These are phyloP conservation scores for Peltaster fructicola DNA, from an alignment of 2,329 filamentous ascomycete species.

Conservation along the genomic window DNA sequence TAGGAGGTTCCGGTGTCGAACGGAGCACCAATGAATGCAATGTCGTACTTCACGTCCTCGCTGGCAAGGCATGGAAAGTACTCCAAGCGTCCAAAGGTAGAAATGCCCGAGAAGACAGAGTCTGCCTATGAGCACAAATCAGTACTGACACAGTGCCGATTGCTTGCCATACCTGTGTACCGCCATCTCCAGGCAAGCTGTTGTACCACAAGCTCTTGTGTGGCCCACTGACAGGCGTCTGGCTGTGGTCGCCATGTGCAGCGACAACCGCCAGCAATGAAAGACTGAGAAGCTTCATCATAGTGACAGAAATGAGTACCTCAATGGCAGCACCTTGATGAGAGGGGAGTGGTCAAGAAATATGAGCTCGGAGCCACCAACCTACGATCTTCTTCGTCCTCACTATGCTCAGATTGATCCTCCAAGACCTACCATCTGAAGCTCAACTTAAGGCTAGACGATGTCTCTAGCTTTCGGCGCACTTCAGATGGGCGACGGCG, in stretches of 20 bases:
- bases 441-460: too few relatives aligned
- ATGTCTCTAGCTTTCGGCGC: too few relatives aligned
- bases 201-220: constrained; percentile 70
- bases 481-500: too few relatives aligned
- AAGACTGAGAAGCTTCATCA: too few relatives aligned
- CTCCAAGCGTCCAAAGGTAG: constrained; percentile 63
- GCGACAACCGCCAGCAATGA: constrained; percentile 31
- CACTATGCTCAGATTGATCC: too few relatives aligned
- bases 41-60: constrained; percentile 56
- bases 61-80: constrained; percentile 63
- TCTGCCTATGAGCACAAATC: constrained; percentile 42
- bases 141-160: constrained; percentile 1
- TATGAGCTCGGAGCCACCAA: too few relatives aligned
- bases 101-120: constrained; percentile 76
- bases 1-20: constrained; percentile 81
- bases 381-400: too few relatives aligned
- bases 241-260: constrained; percentile 43
- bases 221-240: constrained; percentile 48
- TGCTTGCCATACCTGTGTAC: constrained; percentile 46
- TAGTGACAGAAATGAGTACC: not conserved
- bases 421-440: too few relatives aligned
- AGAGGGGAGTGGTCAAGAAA: too few relatives aligned
- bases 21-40: constrained; percentile 70
- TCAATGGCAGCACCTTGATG: constrained; percentile 2
- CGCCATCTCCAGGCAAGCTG: constrained; percentile 63